A percentile compares a stretch with the other conserved stretches of the same genome.
These are phyloP conservation scores for Apostasia shenzhenica DNA, from an alignment of 106 monocot species.

Conservation along the genomic window DNA sequence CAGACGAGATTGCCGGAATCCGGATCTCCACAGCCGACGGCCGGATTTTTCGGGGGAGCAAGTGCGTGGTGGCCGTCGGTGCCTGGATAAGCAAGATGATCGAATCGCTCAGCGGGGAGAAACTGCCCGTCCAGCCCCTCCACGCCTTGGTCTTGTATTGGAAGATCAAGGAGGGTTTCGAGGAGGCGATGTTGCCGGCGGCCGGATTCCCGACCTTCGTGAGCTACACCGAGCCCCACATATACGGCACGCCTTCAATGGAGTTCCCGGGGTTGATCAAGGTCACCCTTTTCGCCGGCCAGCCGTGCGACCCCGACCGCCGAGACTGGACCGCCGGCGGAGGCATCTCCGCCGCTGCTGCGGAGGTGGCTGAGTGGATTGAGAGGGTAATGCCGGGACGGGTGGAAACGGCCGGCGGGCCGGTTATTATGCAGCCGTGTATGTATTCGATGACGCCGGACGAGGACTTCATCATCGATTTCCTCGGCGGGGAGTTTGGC, in stretches of 20 bases:
- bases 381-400: constrained; percentile 27
- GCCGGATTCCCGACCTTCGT: constrained; percentile 80
- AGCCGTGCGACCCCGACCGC: constrained; percentile 59
- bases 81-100: constrained; percentile 67
- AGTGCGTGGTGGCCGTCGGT: constrained; percentile 69
- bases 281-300: constrained; percentile 56
- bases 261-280: constrained; percentile 93
- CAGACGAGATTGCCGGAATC: constrained; percentile 3
- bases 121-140: constrained; percentile 61
- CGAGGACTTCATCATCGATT: constrained; percentile 72
- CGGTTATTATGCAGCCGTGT: constrained; percentile 63
- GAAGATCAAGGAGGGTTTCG: constrained; percentile 39
- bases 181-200: constrained; percentile 20
- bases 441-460: constrained; percentile 97
- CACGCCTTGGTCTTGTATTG: constrained; percentile 77
- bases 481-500: constrained; percentile 71
- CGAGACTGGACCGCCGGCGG: constrained; percentile 42
- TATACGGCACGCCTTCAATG: constrained; percentile 78
- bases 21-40: constrained; percentile 27
- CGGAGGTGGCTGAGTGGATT: constrained; percentile 39
- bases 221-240: constrained; percentile 56
- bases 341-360: no score
- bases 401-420: constrained; percentile 36
- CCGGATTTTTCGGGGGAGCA: constrained; percentile 20
- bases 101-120: constrained; percentile 14